Base-by-base conservation (phyloP, 768 basidiomycete species). In the Kwoniella dendrophila region DNA sequence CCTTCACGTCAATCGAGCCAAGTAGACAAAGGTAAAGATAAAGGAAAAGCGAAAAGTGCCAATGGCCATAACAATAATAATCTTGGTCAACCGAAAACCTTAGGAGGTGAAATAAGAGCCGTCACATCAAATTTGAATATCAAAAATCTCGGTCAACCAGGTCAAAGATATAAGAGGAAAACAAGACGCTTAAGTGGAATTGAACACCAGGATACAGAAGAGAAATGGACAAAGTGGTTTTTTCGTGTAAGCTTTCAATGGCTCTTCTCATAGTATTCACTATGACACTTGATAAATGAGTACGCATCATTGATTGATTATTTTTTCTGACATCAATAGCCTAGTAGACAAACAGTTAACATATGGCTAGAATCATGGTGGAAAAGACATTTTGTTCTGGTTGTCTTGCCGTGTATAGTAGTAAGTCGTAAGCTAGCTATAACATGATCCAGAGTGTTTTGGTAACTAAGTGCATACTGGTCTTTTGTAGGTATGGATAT, bases 351-450 rank as follows among this genome's bases (percentile, higher is more conserved):
- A 29, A 65, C 63, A 2, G 81, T 82, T 1, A 78, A 81, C 38
- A 36, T 36, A 1, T 80, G 79, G 79, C 62, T 82, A 44, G 59
- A 56, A 20, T 69, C 70, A 0, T 82, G 80, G 78, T 80, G 76
- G 79, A 81, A 72, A 44, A 60, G 81, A 2, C 80, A 80, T 71
- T 70, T 74, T 14, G 76, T 81, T 0, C 70, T 82, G 4, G 74
- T 81, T 16, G 50, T 76, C 0, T 53, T 79, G 5, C 81, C 81
- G 0, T 81, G 81, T 48, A 4, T 78, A 4, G 65, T 79, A 3
- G 81, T 82, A 33, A 63, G 79, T 67, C 26, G 38, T 44, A 40
- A 38, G 7, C 18, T 48, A 12, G 16, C 24, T 53, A 4, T 18
- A 26, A 36, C 22, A 5, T 20, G 27, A 4, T 27, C n/a, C n/a